Evolutionary conservation across 2,329 filamentous ascomycete genomes (phyloP).

Genomic region (Claviceps lovelessii): DNA sequence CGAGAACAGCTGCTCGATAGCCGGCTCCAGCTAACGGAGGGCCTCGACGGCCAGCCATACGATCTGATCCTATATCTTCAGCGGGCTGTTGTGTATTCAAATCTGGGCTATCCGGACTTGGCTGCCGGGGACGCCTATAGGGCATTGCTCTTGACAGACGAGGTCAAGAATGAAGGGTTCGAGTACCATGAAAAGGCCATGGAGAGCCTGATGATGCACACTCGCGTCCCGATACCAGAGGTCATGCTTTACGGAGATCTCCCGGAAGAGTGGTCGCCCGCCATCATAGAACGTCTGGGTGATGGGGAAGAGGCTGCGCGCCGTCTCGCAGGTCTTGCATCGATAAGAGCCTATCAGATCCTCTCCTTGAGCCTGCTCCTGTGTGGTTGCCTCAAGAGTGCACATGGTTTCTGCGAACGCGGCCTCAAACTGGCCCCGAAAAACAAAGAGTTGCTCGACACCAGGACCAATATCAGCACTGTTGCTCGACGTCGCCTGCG

Average conservation of each 20-base stretch:
- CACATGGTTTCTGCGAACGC: slow-evolving; percentile 48
- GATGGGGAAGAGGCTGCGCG: slow-evolving; percentile 20
- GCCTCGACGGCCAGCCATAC: slow-evolving; percentile 38
- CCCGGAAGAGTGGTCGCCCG: slow-evolving; percentile 19
- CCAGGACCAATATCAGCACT: slow-evolving; percentile 37
- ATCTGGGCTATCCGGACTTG: slow-evolving; percentile 76
- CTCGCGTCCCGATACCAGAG: slow-evolving; percentile 24
- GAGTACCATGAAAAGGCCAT: slow-evolving; percentile 64
- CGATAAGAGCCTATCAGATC: slow-evolving; percentile 45
- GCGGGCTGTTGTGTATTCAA: slow-evolving; percentile 55
- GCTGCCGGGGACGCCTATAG: slow-evolving; percentile 82
- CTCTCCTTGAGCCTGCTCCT: slow-evolving; percentile 44
- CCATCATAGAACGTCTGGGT: slow-evolving; percentile 19
- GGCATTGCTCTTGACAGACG: slow-evolving; percentile 74
- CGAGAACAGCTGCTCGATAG: slow-evolving; percentile 34
- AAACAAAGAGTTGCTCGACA: slow-evolving; percentile 41
- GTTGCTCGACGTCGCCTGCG: slow-evolving; percentile 36
- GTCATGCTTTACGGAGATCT: slow-evolving; percentile 33
- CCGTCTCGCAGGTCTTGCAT: slow-evolving; percentile 33
- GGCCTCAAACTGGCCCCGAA: slow-evolving; percentile 41
- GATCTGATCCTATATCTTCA: slow-evolving; percentile 52
- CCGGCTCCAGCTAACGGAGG: slow-evolving; percentile 43
- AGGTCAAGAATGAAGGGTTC: slow-evolving; percentile 61
- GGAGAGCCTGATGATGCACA: slow-evolving; percentile 30
- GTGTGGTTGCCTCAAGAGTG: slow-evolving; percentile 54